Evolutionary conservation across 371 early-diverging fungal species (phyloP), one percentile per base, ranked within the genome.

Genomic region (Mucor ambiguus): DNA sequence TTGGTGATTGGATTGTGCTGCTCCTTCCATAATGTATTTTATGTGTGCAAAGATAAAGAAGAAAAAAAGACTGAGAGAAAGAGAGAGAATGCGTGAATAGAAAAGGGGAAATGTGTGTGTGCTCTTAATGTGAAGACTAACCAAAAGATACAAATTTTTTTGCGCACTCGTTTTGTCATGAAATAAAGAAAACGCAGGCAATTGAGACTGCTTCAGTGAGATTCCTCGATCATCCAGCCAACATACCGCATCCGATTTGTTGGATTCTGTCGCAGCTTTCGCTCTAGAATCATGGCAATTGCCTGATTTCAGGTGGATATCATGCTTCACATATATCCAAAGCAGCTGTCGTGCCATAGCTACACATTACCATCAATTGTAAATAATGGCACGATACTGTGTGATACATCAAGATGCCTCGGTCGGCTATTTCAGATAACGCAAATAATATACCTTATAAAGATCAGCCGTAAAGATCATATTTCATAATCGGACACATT

Each of bases 1-100:
- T 61, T 57, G 41, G 14, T 52, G 52, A 52, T 52, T 28, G n/a
- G 46, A 46, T 46, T 46, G 46, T 46, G 46, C 22, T 46, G 46
- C 22, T 52, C 28, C 52, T 52, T 52, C 52, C 52, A 52, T 52
- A 0, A 28, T 52, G 5, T 52, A 16, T 26, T 26, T 12, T 14
- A 24, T 52, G 26, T 26, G 16, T 2, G 24, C 7, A 26, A 28
- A 49, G 22, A 48, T 3, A 26, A 22, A 52, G 16, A 26, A 0
- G 16, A 26, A 11, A 52, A 46, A 20, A 7, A 20, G 4, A 43
- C 4, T n/a, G n/a, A 14, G 8, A 48, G 48, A 48, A 28, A 52
- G 52, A 12, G 28, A 26, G 16, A 52, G 3, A 24, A 26, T 26
- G 24, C 52, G 24, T 52, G 28, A 28, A 52, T 2, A 26, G 14